Conservation (phyloP, 1,284 basidiomycete genomes). For the Erythrobasidium hasegawianum region DNA sequence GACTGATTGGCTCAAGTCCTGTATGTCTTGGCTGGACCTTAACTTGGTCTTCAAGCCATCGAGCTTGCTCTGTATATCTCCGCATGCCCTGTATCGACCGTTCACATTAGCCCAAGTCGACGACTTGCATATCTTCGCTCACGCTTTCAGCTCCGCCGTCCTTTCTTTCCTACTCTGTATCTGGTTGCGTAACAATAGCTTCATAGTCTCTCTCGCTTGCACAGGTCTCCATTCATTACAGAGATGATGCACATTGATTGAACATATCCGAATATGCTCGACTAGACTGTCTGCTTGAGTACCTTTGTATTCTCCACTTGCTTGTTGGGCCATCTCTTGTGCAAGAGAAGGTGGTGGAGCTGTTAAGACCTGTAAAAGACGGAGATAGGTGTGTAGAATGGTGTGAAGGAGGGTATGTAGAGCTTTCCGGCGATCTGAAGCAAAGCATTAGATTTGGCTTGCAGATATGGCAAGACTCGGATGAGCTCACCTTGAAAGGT, state of each 20-base stretch:
- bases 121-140: too few species aligned
- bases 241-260: slow-evolving; percentile 47
- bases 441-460: neutral
- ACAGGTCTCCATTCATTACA: slow-evolving; percentile 48
- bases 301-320: slow-evolving; percentile 19
- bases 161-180: slow-evolving; percentile 43
- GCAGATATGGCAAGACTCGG: neutral
- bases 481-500: slow-evolving; percentile 21
- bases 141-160: slow-evolving; percentile 38
- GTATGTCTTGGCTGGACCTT: too few species aligned
- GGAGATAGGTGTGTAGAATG: slow-evolving; percentile 45
- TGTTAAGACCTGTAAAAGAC: slow-evolving; percentile 45
- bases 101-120: too few species aligned
- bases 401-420: slow-evolving; percentile 44
- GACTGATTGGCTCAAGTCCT: too few species aligned
- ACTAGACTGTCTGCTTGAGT: slow-evolving; percentile 39
- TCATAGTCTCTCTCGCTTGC: slow-evolving; percentile 47
- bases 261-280: slow-evolving; percentile 44
- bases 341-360: slow-evolving; percentile 42
- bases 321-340: slow-evolving; percentile 33
- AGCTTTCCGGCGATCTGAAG: slow-evolving; percentile 31
- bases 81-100: neutral
- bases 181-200: slow-evolving; percentile 44
- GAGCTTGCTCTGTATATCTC: neutral
- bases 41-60: slow-evolving; percentile 3